Percentiles rank a stretch among this genome's conserved stretches.
Evolutionary conservation across 2,329 filamentous ascomycete species (phyloP).

Genomic region (Aspergillus nomiae): DNA sequence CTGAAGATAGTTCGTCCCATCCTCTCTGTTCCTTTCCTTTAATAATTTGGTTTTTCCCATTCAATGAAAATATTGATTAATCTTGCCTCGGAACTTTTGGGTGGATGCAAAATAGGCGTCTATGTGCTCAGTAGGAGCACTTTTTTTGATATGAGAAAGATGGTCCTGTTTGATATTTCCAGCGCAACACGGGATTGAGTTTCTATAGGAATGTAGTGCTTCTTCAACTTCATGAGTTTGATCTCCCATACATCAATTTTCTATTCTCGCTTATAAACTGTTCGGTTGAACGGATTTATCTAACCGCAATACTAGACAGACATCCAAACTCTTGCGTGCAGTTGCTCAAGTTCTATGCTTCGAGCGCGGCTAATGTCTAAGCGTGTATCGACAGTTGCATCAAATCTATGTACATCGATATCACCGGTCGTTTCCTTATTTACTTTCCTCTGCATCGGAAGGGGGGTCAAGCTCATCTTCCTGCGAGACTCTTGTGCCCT

Average conservation of each 20-base stretch:
- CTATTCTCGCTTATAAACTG: neutral
- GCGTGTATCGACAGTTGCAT: neutral
- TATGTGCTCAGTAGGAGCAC: neutral
- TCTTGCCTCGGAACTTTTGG: neutral
- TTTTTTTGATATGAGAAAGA: neutral
- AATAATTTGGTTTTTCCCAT: neutral
- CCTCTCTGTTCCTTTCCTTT: neutral
- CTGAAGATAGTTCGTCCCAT: neutral
- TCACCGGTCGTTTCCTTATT: neutral
- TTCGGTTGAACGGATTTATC: neutral
- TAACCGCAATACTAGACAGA: neutral
- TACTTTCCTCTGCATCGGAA: constrained; percentile 22
- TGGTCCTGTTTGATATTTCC: neutral
- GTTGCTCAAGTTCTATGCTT: neutral
- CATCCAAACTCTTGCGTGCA: no score
- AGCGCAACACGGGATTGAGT: neutral
- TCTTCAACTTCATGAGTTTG: neutral
- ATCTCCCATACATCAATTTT: neutral
- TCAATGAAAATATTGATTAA: constrained; percentile 13
- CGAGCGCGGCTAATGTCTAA: constrained; percentile 3
- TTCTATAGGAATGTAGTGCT: neutral
- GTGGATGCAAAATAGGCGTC: neutral
- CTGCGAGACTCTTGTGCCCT: constrained; percentile 67
- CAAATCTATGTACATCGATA: neutral
- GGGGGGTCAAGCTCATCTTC: constrained; percentile 72